These are phyloP conservation scores for Geranium rotundifolium DNA, from an alignment of 345 rosid species.

Conservation along the genomic window DNA sequence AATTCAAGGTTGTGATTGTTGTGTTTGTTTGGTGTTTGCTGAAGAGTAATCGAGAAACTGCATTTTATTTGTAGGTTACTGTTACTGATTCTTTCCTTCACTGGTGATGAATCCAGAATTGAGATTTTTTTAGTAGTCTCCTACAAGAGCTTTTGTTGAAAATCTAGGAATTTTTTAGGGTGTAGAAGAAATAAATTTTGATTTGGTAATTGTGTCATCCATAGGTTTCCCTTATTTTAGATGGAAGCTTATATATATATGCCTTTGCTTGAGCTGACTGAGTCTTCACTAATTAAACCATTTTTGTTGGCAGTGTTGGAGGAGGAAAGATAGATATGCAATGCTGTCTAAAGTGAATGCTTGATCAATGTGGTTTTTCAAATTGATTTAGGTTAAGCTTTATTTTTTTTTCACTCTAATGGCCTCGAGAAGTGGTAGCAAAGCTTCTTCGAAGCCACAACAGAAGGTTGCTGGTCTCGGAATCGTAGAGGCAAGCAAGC, in stretches of 20 bases:
- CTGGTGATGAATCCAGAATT: too few relatives aligned
- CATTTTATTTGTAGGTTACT: slow-evolving; percentile 15
- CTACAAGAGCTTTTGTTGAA: too few relatives aligned
- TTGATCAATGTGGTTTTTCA: slow-evolving; percentile 14
- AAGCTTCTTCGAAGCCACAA: slow-evolving; percentile 31
- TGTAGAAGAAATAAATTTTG: too few relatives aligned
- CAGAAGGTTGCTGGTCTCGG: slow-evolving; percentile 19
- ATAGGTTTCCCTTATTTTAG: too few relatives aligned
- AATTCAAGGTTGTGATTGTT: slow-evolving; percentile 6
- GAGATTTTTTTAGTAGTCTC: too few relatives aligned
- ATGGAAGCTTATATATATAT: too few relatives aligned
- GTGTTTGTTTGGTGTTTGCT: slow-evolving; percentile 10
- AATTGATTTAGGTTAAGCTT: slow-evolving; percentile 18
- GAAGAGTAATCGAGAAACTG: slow-evolving; percentile 5
- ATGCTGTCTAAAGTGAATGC: neutral
- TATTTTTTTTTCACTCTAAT: slow-evolving; percentile 13
- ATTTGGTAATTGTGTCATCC: too few relatives aligned
- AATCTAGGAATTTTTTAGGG: too few relatives aligned
- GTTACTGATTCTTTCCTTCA: slow-evolving; percentile 3
- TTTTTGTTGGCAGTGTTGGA: too few relatives aligned
- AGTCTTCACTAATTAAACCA: too few relatives aligned
- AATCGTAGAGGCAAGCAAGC: slow-evolving; percentile 23
- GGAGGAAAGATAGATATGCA: too few relatives aligned
- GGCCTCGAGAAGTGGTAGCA: slow-evolving; percentile 39
- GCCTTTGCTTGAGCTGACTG: too few relatives aligned